Evolutionary conservation across 2,329 filamentous ascomycete species (phyloP), one percentile per base, ranked within the genome.

Genomic region (Periconia sp.): DNA sequence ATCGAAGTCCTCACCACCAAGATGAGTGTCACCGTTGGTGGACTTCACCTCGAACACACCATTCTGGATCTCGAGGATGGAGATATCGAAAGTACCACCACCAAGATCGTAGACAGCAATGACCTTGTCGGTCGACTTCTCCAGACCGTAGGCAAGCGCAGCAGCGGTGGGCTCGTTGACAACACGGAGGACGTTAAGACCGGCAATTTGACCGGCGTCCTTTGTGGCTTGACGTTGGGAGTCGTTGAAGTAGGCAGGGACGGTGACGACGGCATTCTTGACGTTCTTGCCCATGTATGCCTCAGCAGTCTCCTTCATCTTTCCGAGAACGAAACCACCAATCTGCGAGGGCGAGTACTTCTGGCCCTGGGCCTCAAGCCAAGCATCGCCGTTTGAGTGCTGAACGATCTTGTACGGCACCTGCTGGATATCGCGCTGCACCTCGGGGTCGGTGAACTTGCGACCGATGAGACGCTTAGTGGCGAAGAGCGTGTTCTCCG

Each of bases 251-350:
- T 97, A 97, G 65, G 92, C 92, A 53, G 92, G 92, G 25, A 96
- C 92, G 50, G 92, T 97, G 61, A 97, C 92, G 50, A 97, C 92
- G 63, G 91, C 92, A 71, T 97, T 96, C 84, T 95, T 94, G 67
- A 95, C 78, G 48, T 84, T 84, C 81, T 91, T 95, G 77, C 88
- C 85, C 57, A 96, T 84, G 78, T 95, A 96, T 51, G 88, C 81
- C 80, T 96, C 92, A 56, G 92, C 92, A 38, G 92, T 97, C 82
- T 96, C 92, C 85, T 95, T 96, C 92, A 96, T 96, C 85, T 97
- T 96, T 75, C 91, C 87, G 65, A 97, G 84, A 57, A 96, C 82
- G 75, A 96, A 96, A 69, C 92, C 92, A 83, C 92, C 92, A 55
- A 97, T 89, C 76, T 97, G 92, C n/a, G 92, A 96, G 44, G 92